Percentiles rank a stretch among this genome's conserved stretches.
These are phyloP conservation scores for Spathaspora boniae DNA, from an alignment of 805 yeast species.

Conservation along the genomic window DNA sequence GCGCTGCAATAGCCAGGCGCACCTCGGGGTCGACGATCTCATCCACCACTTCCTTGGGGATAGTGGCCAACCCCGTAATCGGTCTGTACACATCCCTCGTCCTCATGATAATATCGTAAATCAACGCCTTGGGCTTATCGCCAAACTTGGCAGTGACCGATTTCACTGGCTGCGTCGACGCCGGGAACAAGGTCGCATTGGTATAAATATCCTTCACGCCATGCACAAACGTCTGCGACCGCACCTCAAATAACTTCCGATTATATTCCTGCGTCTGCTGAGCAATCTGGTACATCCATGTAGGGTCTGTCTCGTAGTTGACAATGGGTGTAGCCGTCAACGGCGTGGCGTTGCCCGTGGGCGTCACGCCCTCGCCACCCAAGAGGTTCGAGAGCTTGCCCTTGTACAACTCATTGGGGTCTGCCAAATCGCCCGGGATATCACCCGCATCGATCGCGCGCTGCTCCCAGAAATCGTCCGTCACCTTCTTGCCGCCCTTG, in stretches of 20 bases:
- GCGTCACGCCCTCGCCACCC: slow-evolving; percentile 33
- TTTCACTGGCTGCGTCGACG: slow-evolving; percentile 65
- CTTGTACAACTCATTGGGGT: slow-evolving; percentile 52
- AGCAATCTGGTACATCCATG: slow-evolving; percentile 86
- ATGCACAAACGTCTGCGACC: slow-evolving; percentile 50
- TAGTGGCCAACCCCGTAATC: slow-evolving; percentile 62
- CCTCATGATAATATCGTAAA: slow-evolving; percentile 44
- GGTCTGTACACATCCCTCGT: slow-evolving; percentile 45
- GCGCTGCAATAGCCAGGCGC: slow-evolving; percentile 57
- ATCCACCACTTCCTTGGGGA: slow-evolving; percentile 57
- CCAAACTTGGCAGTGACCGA: slow-evolving; percentile 27
- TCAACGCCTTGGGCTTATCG: slow-evolving; percentile 27
- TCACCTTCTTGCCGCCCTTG: slow-evolving; percentile 72
- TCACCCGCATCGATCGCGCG: slow-evolving; percentile 57
- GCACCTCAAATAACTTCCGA: slow-evolving; percentile 51
- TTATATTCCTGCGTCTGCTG: slow-evolving; percentile 73
- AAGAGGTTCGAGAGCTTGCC: slow-evolving; percentile 23
- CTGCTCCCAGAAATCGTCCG: slow-evolving; percentile 86
- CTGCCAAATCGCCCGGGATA: slow-evolving; percentile 68
- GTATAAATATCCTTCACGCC: slow-evolving; percentile 81
- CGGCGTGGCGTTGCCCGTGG: slow-evolving; percentile 22
- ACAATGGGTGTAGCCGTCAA: slow-evolving; percentile 34
- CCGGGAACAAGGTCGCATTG: slow-evolving; percentile 74
- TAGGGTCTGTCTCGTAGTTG: slow-evolving; percentile 53
- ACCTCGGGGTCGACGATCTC: slow-evolving; percentile 53